Evolutionary conservation across 176 grass and related monocot species (phyloP).

Genomic region (Canna indica): DNA sequence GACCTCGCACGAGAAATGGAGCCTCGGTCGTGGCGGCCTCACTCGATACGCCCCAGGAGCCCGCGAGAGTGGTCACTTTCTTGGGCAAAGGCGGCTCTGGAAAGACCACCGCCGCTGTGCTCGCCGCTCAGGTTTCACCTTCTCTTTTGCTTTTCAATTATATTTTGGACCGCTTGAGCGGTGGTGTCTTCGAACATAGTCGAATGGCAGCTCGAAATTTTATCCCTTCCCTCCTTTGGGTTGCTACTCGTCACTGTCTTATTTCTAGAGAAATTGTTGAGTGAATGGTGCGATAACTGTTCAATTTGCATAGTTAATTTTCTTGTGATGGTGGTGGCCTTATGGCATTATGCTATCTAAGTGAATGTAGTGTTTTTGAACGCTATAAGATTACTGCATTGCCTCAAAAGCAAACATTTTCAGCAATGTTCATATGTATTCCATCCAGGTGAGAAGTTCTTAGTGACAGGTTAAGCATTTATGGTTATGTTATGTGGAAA

Average conservation of each 20-base stretch:
- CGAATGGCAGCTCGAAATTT: background rate
- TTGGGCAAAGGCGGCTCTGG: constrained; percentile 81
- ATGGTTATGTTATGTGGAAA: no score
- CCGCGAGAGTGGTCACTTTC: constrained; percentile 79
- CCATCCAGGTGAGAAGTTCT: no score
- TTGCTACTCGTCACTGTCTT: background rate
- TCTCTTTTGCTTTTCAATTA: background rate
- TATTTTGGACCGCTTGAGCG: background rate
- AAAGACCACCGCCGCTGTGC: constrained; percentile 71
- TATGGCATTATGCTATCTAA: background rate
- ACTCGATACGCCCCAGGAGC: background rate
- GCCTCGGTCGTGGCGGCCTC: constrained; percentile 16
- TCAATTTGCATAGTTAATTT: background rate
- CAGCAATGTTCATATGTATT: no score
- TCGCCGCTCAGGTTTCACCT: constrained; percentile 49
- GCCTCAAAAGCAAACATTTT: background rate
- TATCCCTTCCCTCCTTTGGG: background rate
- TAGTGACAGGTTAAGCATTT: no score
- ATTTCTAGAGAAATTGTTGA: background rate
- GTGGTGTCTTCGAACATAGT: background rate
- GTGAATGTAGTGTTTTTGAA: no score
- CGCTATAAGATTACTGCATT: no score
- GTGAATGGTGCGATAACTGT: background rate
- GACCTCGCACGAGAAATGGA: background rate
- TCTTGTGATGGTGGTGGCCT: background rate